Percentiles rank a stretch among this genome's conserved stretches.
Evolutionary conservation across 257 asterid species (phyloP).

Genomic region (Haberlea rhodopensis): DNA sequence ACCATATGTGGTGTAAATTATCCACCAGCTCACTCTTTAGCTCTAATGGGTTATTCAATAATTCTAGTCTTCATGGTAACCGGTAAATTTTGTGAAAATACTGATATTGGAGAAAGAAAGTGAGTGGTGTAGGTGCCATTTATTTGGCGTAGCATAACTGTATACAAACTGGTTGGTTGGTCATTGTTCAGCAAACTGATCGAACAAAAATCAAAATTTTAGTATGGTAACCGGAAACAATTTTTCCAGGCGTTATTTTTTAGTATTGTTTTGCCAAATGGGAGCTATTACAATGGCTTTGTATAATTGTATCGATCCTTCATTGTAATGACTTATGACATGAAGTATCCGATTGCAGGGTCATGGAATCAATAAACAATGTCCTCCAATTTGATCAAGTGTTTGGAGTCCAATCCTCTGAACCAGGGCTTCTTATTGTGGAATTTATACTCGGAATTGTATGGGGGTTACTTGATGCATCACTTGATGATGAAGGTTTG

Average conservation of each 20-base stretch:
- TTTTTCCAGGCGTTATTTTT: too few relatives aligned
- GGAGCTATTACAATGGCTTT: not conserved
- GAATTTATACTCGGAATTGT: conserved; percentile 62
- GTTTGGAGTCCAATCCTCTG: conserved; percentile 63
- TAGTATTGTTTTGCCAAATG: not conserved
- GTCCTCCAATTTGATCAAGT: conserved; percentile 57
- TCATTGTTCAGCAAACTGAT: not conserved
- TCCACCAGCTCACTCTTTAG: not conserved
- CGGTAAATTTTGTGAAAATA: not conserved
- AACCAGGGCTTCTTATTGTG: conserved; percentile 72
- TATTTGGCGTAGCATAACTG: not conserved
- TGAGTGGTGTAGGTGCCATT: not conserved
- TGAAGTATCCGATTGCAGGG: conserved; percentile 58
- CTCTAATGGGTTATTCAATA: not conserved
- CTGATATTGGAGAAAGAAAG: too few relatives aligned
- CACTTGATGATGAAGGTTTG: conserved; percentile 88
- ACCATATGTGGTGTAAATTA: not conserved
- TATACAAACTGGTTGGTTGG: not conserved
- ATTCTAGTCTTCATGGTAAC: not conserved
- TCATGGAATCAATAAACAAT: conserved; percentile 73
- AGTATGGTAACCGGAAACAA: not conserved
- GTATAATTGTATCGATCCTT: too few relatives aligned
- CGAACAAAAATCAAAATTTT: too few relatives aligned
- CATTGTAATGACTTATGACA: conserved; percentile 22
- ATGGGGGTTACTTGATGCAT: conserved; percentile 90